A percentile compares a stretch with the other conserved stretches of the same genome.
Conservation (phyloP, 2,329 filamentous ascomycete species). For the Ophiostoma ips region DNA sequence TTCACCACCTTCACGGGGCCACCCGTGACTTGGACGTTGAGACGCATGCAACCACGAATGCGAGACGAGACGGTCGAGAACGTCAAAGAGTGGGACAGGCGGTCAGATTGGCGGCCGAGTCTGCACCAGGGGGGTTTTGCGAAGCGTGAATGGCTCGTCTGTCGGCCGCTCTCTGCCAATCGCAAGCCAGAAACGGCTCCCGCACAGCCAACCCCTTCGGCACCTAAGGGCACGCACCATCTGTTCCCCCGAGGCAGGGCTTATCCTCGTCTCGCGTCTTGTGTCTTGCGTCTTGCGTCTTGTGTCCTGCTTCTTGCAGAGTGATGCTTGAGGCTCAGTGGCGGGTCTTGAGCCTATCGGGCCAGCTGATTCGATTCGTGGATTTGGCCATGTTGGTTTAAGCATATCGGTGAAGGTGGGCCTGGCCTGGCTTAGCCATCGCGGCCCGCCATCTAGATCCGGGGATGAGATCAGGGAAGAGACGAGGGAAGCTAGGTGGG, state of each 20-base stretch:
- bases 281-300: too few relatives aligned
- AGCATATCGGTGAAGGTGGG: neutral
- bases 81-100: conserved; percentile 15
- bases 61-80: neutral
- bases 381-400: neutral
- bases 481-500: conserved; percentile 1
- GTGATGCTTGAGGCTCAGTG: neutral
- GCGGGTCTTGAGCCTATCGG: neutral
- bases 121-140: conserved; percentile 5
- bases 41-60: conserved; percentile 1
- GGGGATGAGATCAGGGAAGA: neutral
- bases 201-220: conserved; percentile 15
- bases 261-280: neutral
- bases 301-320: neutral
- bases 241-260: conserved; percentile 14
- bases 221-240: conserved; percentile 15
- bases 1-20: conserved; percentile 3
- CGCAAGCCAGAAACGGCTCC: conserved; percentile 12
- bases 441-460: neutral
- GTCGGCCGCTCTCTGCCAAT: conserved; percentile 17
- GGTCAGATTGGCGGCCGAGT: conserved; percentile 17
- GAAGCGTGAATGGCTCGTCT: conserved; percentile 13
- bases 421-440: neutral
- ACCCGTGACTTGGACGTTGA: conserved; percentile 5
- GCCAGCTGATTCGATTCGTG: neutral